phyloP scores from a whole-genome alignment of 1,139 yeast species.

The Kazachstania sp. region DNA sequence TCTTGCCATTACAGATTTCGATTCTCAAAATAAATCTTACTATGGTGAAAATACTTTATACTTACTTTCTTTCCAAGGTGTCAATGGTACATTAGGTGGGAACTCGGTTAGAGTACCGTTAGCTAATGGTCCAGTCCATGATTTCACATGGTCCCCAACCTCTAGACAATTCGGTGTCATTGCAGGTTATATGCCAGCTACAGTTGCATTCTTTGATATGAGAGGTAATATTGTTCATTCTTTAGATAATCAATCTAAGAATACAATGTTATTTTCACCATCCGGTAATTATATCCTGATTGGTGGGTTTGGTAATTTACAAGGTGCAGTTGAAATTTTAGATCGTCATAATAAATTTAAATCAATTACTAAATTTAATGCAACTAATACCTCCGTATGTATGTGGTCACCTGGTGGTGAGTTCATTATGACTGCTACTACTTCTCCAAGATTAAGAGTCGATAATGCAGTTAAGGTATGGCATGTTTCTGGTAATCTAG shows the following conservation, averaged over 20 bases:
- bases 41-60: slow-evolving; percentile 95
- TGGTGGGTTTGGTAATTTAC: slow-evolving; percentile 97
- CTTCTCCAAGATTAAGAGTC: slow-evolving; percentile 92
- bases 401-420: slow-evolving; percentile 98
- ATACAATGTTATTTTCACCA: slow-evolving; percentile 86
- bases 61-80: slow-evolving; percentile 42
- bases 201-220: slow-evolving; percentile 88
- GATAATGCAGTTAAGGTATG: slow-evolving; percentile 92
- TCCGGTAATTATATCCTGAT: slow-evolving; percentile 85
- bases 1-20: slow-evolving; percentile 92
- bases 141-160: slow-evolving; percentile 94
- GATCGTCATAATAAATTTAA: slow-evolving; percentile 84
- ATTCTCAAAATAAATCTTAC: slow-evolving; percentile 85
- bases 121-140: slow-evolving; percentile 94
- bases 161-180: slow-evolving; percentile 96
- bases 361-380: slow-evolving; percentile 76
- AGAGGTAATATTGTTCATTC: slow-evolving; percentile 84
- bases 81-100: slow-evolving; percentile 75
- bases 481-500: slow-evolving; percentile 81
- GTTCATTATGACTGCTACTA: slow-evolving; percentile 87
- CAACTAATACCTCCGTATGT: slow-evolving; percentile 88
- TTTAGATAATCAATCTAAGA: slow-evolving; percentile 80
- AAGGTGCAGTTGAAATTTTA: slow-evolving; percentile 91
- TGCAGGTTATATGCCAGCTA: slow-evolving; percentile 96
- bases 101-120: slow-evolving; percentile 83